Base-by-base conservation (phyloP, 345 rosid species). In the Turritis glabra region DNA sequence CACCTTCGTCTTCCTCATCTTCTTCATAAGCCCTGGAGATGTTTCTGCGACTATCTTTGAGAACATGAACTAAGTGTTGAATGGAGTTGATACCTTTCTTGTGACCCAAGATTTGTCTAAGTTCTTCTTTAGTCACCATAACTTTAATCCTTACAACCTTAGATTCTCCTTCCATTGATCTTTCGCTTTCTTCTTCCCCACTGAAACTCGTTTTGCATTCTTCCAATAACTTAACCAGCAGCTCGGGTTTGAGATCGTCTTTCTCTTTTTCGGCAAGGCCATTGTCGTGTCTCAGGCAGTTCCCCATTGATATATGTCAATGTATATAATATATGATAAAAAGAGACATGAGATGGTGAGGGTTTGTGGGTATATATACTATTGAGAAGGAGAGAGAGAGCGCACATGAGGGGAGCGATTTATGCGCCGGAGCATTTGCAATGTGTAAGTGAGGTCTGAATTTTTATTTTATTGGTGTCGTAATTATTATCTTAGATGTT, bases 101-200 rank as follows among this genome's bases (percentile, higher is more conserved):
- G 58, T 59, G 70, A 26, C 69, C 73, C 73, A 91, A 69, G 32
- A 87, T 79, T 30, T 85, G 82, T 80, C 73, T 76, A 75, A 92
- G 80, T 70, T 92, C 96, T 66, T 85, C 67, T 75, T 75, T 86
- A 1, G 89, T 89, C 80, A 90, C 84, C 83, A 84, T 61, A 12
- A 89, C 77, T 60, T 80, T 85, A 14, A 91, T 54, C 84, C 91
- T 87, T 79, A 79, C 80, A 32, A 75, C 81, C 27, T 76, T 84
- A 3, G 56, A 60, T 46, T 50, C 55, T 32, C 61, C 26, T 32
- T 71, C 50, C 27, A 33, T 76, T 41, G 48, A 21, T 29, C 59
- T 66, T 35, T 68, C 62, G 48, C 40, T 41, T 30, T 32, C 46
- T 68, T 50, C 62, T 53, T 69, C 59, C 50, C 52, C 59, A 29